phyloP scores from a whole-genome alignment of 1,139 yeast genomes.

The Candida smagusa region DNA sequence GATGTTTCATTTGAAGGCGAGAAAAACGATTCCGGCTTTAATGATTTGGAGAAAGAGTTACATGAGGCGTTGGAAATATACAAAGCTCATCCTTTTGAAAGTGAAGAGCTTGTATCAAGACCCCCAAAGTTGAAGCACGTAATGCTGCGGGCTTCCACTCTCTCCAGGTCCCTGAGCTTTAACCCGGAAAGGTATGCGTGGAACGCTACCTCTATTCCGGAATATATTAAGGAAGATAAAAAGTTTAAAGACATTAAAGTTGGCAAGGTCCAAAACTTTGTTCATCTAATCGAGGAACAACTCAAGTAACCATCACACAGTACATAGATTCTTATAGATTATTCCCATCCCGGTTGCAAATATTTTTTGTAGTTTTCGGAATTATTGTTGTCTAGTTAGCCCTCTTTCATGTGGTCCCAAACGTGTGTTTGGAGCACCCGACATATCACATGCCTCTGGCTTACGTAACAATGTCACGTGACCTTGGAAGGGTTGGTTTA shows the following conservation, averaged over 20 bases:
- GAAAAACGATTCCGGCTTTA: background rate
- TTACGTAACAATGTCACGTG: no score
- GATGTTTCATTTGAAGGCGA: background rate
- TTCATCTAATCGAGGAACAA: slow-evolving; percentile 43
- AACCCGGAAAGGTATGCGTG: background rate
- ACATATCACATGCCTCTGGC: no score
- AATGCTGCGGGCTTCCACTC: background rate
- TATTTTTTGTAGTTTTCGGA: no score
- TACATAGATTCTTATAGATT: no score
- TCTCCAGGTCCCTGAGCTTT: background rate
- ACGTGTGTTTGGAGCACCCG: no score
- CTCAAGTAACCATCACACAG: background rate
- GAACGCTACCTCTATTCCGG: slow-evolving; percentile 29
- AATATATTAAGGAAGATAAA: slow-evolving; percentile 40
- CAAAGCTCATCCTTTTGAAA: slow-evolving; percentile 1
- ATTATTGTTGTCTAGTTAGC: no score
- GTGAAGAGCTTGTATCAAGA: background rate
- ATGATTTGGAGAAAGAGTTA: background rate
- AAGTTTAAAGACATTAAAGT: slow-evolving; percentile 47
- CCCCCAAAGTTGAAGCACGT: slow-evolving; percentile 1
- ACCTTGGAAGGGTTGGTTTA: no score
- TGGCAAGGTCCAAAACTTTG: slow-evolving; percentile 49
- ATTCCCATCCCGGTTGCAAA: no score
- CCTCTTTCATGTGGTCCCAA: no score
- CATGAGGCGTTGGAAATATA: background rate